Evolutionary conservation across 345 rosid species (phyloP), one percentile per base, ranked within the genome.

Genomic region (Pugionium dolabratum): DNA sequence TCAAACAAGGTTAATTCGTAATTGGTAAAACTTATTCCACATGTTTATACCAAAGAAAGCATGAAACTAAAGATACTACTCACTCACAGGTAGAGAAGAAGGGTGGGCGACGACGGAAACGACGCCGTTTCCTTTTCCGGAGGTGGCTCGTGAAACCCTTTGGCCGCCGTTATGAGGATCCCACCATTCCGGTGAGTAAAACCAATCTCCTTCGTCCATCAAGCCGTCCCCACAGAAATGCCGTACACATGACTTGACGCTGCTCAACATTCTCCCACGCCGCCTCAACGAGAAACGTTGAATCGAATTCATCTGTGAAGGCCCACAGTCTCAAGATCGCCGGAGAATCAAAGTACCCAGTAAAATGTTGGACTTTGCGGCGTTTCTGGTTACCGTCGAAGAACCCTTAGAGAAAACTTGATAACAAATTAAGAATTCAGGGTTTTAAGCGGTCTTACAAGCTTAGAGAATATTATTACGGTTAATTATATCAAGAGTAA

Each of bases 171-270:
- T 69, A 2, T 70, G 66, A 41, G 85, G 73, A 9, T 85, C 88
- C 96, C 92, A 88, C 98, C 97, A 93, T 73, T 93, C 98, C 46
- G 85, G 74, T 4, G 89, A 80, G 80, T 88, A 86, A 65, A 52
- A 44, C 97, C 96, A 90, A 75, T 90, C 92, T 50, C 97, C 98
- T 74, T 93, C 97, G 75, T 93, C 98, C 46, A 74, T 72, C 8
- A 78, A 9, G 45, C 32, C 67, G 29, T 79, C 75, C 27, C 86
- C 79, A 66, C 76, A 75, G 59, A 83, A 66, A 49, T 76, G 74
- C 41, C 93, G 82, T 65, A 50, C 42, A 43, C 59, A 66, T 66
- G 75, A 75, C 28, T 62, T 59, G 6, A 68, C 33, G 72, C 58
- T 72, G 64, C 57, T 45, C 10, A 62, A 29, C 4, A 8, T 39